Percentiles rank a stretch among this genome's conserved stretches.
These are phyloP conservation scores for Colletotrichum graminicola DNA, from an alignment of 2,329 filamentous ascomycete genomes.

Conservation along the genomic window DNA sequence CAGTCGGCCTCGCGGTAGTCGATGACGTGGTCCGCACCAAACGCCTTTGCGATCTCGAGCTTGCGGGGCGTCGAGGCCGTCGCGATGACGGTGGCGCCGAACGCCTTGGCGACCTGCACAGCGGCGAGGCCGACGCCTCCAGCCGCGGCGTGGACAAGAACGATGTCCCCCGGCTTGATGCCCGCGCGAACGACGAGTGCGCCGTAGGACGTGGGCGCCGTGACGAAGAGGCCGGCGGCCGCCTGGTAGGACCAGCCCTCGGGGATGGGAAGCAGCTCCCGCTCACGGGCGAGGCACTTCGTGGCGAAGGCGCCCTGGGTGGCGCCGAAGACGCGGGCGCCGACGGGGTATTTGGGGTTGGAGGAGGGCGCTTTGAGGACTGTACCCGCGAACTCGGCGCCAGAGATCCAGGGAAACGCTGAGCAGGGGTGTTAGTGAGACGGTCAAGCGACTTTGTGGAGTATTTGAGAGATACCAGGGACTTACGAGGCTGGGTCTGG, in stretches of 20 bases:
- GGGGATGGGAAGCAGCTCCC: constrained; percentile 78
- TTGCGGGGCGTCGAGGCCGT: constrained; percentile 88
- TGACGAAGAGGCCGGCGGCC: constrained; percentile 90
- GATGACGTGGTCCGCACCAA: constrained; percentile 86
- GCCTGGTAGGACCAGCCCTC: constrained; percentile 85
- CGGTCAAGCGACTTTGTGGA: neutral
- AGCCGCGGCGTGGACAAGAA: constrained; percentile 91
- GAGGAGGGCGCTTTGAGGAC: constrained; percentile 74
- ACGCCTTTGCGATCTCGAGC: constrained; percentile 80
- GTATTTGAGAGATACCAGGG: neutral
- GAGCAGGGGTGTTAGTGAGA: neutral
- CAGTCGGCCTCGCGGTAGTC: constrained; percentile 78
- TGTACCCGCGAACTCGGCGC: constrained; percentile 87
- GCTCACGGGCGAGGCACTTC: constrained; percentile 75
- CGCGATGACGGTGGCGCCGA: constrained; percentile 91
- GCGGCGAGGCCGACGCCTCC: constrained; percentile 92
- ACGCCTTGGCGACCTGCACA: constrained; percentile 92
- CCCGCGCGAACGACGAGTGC: constrained; percentile 83
- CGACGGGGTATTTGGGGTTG: constrained; percentile 76
- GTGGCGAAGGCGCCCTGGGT: constrained; percentile 89
- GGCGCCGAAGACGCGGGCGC: constrained; percentile 88
- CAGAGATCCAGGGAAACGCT: constrained; percentile 88
- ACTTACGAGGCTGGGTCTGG: constrained; percentile 82
- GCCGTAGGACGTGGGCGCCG: constrained; percentile 89
- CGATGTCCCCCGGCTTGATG: constrained; percentile 84